Conservation (phyloP, 192 early-diverging fungal genomes). For the Gaertneriomyces sp. region DNA sequence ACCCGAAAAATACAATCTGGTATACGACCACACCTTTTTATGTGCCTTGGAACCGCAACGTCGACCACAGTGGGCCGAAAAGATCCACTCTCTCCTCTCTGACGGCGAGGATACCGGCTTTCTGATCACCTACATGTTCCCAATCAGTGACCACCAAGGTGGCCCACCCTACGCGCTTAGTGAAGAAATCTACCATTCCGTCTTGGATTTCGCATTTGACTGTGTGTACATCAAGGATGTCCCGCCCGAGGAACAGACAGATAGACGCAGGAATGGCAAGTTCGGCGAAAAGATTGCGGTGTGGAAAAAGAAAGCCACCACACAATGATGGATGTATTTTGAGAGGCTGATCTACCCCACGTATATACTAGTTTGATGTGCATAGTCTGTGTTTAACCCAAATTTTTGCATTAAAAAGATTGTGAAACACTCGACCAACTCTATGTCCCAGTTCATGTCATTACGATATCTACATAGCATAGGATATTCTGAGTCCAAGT, state of each 20-base stretch:
- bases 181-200: slow-evolving; percentile 54
- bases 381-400: no score
- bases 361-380: no score
- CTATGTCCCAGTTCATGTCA: no score
- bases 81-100: slow-evolving; percentile 61
- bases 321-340: no score
- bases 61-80: slow-evolving; percentile 59
- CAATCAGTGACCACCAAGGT: slow-evolving; percentile 52
- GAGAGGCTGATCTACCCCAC: no score
- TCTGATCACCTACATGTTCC: slow-evolving; percentile 76
- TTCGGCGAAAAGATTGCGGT: slow-evolving; percentile 13
- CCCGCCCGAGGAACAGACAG: not conserved
- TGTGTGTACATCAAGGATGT: slow-evolving; percentile 1
- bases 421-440: no score
- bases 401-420: no score
- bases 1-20: slow-evolving; percentile 52
- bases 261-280: not conserved
- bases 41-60: slow-evolving; percentile 69
- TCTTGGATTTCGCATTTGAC: slow-evolving; percentile 30
- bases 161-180: slow-evolving; percentile 73
- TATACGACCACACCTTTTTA: slow-evolving; percentile 86
- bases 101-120: slow-evolving; percentile 49
- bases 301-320: slow-evolving; percentile 8
- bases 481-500: no score
- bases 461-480: no score